phyloP scores from a whole-genome alignment of 495 filamentous ascomycete genomes.

The Aspergillus affinis region DNA sequence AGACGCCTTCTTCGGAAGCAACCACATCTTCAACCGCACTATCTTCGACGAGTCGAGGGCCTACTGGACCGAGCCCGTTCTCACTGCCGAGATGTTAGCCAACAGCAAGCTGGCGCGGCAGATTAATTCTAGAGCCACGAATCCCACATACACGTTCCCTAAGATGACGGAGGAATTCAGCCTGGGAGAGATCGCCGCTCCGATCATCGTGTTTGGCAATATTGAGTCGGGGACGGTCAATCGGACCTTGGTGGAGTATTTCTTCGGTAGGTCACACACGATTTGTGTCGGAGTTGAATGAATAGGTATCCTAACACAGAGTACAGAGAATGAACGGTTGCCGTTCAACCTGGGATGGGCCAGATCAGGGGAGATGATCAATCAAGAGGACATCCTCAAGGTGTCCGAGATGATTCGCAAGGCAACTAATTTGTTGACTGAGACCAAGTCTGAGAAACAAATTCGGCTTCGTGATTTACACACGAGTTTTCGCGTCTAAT shows the following conservation, averaged over 20 bases:
- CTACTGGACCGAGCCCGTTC: conserved; percentile 38
- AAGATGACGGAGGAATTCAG: conserved; percentile 41
- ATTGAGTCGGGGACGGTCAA: conserved; percentile 33
- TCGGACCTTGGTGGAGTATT: conserved; percentile 38
- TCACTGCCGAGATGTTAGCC: conserved; percentile 42
- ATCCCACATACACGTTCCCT: conserved; percentile 36
- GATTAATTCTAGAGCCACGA: conserved; percentile 42
- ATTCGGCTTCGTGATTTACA: conserved; percentile 13
- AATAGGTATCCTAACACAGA: conserved; percentile 17
- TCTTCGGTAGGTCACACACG: conserved; percentile 41
- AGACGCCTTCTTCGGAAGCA: conserved; percentile 44
- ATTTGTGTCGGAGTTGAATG: neutral
- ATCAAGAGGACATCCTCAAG: conserved; percentile 13
- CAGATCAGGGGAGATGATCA: conserved; percentile 12
- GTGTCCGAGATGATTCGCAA: conserved; percentile 19
- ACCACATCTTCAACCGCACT: conserved; percentile 44
- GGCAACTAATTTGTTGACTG: conserved; percentile 17
- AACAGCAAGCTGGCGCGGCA: conserved; percentile 45
- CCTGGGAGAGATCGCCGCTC: conserved; percentile 47
- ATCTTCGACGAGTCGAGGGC: conserved; percentile 46
- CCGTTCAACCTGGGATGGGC: conserved; percentile 47
- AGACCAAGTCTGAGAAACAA: neutral
- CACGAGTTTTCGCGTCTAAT: neutral
- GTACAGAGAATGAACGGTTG: conserved; percentile 44
- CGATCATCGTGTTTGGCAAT: conserved; percentile 45